Evolutionary conservation across 371 early-diverging fungal species (phyloP).

Genomic region (Apophysomyces elegans): DNA sequence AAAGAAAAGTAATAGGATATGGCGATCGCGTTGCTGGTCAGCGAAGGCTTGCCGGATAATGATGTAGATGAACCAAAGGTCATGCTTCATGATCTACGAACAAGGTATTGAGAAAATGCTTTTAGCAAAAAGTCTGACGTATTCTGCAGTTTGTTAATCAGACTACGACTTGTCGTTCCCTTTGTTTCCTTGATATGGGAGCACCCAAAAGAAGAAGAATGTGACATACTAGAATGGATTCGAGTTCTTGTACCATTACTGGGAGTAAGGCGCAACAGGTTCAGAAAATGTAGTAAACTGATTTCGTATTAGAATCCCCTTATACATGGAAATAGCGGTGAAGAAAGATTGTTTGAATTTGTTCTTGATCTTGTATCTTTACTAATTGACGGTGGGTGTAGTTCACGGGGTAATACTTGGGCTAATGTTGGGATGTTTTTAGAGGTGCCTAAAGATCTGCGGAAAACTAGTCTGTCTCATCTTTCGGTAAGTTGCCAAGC

Average conservation of each 20-base stretch:
- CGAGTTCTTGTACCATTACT: constrained; percentile 39
- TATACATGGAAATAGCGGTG: constrained; percentile 66
- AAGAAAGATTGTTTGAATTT: constrained; percentile 66
- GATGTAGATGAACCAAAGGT: constrained; percentile 19
- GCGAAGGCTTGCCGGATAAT: constrained; percentile 38
- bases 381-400: constrained; percentile 56
- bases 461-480: constrained; percentile 35
- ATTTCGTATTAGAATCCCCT: constrained; percentile 48
- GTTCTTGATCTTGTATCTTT: constrained; percentile 62
- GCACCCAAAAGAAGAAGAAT: constrained; percentile 52
- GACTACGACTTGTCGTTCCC: constrained; percentile 59
- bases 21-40: constrained; percentile 42
- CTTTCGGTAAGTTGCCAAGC: constrained; percentile 31
- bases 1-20: constrained; percentile 26
- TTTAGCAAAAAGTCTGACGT: background rate
- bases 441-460: constrained; percentile 46
- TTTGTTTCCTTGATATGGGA: constrained; percentile 62
- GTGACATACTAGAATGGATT: constrained; percentile 54
- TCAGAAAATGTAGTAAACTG: background rate
- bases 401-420: background rate
- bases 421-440: background rate
- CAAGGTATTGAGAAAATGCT: constrained; percentile 28
- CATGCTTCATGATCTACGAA: constrained; percentile 49
- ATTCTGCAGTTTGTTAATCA: constrained; percentile 40
- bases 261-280: constrained; percentile 32